Base-by-base conservation (phyloP, 352 stramenopile genomes). In the Phytophthora ohioensis region DNA sequence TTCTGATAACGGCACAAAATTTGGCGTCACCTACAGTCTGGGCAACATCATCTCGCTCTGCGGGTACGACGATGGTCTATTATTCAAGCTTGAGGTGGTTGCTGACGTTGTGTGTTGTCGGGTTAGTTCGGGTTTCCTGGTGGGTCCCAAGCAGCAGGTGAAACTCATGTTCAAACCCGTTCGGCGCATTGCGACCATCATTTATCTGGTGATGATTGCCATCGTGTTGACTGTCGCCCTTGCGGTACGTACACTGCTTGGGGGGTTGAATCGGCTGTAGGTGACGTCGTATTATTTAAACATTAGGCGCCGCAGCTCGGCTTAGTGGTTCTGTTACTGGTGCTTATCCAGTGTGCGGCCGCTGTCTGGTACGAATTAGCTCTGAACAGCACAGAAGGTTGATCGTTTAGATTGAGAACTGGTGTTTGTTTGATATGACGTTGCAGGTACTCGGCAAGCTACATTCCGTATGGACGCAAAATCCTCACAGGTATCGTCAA, bases 111-210 rank as follows among this genome's bases (percentile, higher is more conserved):
- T 64, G 4, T 42, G 2, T 38, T 12, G 9, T 15, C 21, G 21
- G 21, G 12, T 17, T 51, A 93, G 88, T 0, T 96, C 89, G 4
- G 89, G 87, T 0, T 96, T 96, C 54, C 80, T 96, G 0, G 89
- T 93, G 3, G 89, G 89, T 4, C 89, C 87, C 0, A 84, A 70
- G 73, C 85, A 94, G 79, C 89, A 96, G 54, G 61, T 90, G 58
- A 94, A 94, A 71, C 85, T 93, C 62, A 96, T 96, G 89, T 91
- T 94, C 69, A 94, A 94, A 64, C 89, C 89, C 27, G 77, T 94
- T 55, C 85, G 89, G 0, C 81, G 89, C 27, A 71, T 94, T 46
- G 89, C 87, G 0, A 84, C 89, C 11, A 45, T 87, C 38, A 81
- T 94, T 71, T 96, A 94, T 72, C 55, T 96, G 11, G 38, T 64